These are phyloP conservation scores for Ogataea ramenticola DNA, from an alignment of 805 yeast genomes.

Conservation along the genomic window DNA sequence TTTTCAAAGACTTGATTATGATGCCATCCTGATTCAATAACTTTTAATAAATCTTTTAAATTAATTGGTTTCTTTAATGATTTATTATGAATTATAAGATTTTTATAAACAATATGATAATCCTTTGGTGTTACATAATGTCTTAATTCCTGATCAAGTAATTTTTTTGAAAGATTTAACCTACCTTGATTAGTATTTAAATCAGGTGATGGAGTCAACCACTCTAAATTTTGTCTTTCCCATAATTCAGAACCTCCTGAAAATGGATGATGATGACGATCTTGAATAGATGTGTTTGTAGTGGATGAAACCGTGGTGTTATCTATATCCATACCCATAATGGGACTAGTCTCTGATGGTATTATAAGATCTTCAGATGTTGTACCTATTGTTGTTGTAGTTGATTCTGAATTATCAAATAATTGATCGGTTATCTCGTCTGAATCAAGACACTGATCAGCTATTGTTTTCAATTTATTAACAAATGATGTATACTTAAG, in stretches of 20 bases:
- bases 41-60: conserved; percentile 60
- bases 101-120: conserved; percentile 57
- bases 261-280: conserved; percentile 28
- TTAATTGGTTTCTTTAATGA: conserved; percentile 65
- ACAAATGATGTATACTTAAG: conserved; percentile 27
- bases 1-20: conserved; percentile 53
- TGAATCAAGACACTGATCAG: conserved; percentile 41
- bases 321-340: no score
- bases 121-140: conserved; percentile 35
- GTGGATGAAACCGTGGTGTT: background rate
- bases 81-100: conserved; percentile 63
- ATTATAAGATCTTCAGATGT: background rate
- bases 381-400: background rate
- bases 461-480: conserved; percentile 30
- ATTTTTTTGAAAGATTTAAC: conserved; percentile 13
- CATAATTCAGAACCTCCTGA: conserved; percentile 46
- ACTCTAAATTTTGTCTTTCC: conserved; percentile 59
- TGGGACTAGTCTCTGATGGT: background rate
- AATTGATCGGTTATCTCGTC: conserved; percentile 45
- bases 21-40: conserved; percentile 82
- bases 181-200: conserved; percentile 18
- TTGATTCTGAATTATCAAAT: conserved; percentile 25
- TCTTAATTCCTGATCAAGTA: conserved; percentile 18
- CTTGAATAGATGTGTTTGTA: background rate
- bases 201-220: conserved; percentile 43